phyloP scores from a whole-genome alignment of 2,329 filamentous ascomycete species.

The Myriangium duriaei region DNA sequence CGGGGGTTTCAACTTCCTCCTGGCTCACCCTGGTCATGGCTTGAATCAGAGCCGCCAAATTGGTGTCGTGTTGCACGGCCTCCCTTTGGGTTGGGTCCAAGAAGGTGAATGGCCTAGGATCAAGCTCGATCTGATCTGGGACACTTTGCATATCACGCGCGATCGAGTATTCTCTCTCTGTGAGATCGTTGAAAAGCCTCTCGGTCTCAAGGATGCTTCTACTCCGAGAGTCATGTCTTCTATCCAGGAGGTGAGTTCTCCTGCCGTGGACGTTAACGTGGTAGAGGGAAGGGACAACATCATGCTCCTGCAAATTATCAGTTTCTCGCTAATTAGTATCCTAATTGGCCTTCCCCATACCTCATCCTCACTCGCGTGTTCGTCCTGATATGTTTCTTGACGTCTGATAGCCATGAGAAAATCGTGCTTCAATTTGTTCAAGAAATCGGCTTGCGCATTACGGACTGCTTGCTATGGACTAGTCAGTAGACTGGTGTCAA shows the following conservation, averaged over 20 bases:
- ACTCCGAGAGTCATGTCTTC: constrained; percentile 29
- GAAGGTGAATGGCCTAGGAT: constrained; percentile 25
- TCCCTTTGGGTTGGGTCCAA: constrained; percentile 30
- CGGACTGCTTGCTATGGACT: constrained; percentile 11
- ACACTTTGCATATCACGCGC: constrained; percentile 8
- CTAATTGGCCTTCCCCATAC: too few relatives aligned
- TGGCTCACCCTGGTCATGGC: constrained; percentile 25
- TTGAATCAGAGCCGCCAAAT: constrained; percentile 21
- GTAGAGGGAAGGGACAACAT: constrained; percentile 22
- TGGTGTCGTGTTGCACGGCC: constrained; percentile 26
- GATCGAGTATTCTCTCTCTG: constrained; percentile 13
- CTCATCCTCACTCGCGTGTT: constrained; percentile 29
- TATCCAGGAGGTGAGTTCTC: constrained; percentile 13
- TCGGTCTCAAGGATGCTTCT: constrained; percentile 29
- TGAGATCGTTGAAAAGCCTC: constrained; percentile 22
- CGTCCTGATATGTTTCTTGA: constrained; percentile 22
- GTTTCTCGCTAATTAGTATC: too few relatives aligned
- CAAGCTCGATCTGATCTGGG: constrained; percentile 10
- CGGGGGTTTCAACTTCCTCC: constrained; percentile 18
- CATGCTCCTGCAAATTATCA: constrained; percentile 11
- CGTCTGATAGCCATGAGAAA: constrained; percentile 26
- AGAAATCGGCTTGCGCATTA: constrained; percentile 17
- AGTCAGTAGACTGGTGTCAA: constrained; percentile 9
- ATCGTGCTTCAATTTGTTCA: constrained; percentile 20
- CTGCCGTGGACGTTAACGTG: constrained; percentile 20